Evolutionary conservation across 495 filamentous ascomycete species (phyloP).

Genomic region (Talaromyces wortmannii): DNA sequence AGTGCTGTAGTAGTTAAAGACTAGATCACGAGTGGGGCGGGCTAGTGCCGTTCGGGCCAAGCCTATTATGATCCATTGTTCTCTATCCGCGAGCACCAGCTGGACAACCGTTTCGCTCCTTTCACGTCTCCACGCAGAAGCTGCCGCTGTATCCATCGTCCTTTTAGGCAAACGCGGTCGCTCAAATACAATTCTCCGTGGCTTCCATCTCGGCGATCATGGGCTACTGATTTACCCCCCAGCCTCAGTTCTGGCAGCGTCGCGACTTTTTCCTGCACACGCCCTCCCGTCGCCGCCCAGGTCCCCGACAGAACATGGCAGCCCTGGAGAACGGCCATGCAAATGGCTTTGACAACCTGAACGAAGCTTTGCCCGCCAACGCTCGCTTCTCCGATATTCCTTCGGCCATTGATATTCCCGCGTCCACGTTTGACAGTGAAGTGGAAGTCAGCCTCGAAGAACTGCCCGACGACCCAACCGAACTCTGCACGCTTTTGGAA

Average conservation of each 20-base stretch:
- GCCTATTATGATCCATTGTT: too few species aligned
- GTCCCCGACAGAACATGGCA: conserved; percentile 35
- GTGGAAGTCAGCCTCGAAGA: conserved; percentile 91
- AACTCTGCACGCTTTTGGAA: conserved; percentile 88
- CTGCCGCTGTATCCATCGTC: too few species aligned
- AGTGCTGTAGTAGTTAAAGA: too few species aligned
- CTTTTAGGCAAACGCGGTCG: background rate
- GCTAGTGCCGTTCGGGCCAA: too few species aligned
- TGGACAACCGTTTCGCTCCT: too few species aligned
- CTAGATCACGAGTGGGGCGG: too few species aligned
- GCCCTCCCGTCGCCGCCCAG: background rate
- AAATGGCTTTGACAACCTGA: conserved; percentile 39
- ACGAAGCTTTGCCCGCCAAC: conserved; percentile 14
- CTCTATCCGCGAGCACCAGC: too few species aligned
- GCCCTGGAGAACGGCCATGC: conserved; percentile 45
- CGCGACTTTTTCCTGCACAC: background rate
- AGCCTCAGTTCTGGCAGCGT: background rate
- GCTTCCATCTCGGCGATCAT: background rate
- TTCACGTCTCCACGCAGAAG: too few species aligned
- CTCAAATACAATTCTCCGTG: background rate
- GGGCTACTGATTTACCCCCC: background rate
- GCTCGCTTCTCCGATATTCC: conserved; percentile 85
- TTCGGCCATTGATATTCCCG: conserved; percentile 81
- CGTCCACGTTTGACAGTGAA: conserved; percentile 70
- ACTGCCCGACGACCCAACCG: conserved; percentile 89